These are phyloP conservation scores for Hyphopichia homilentoma DNA, from an alignment of 805 yeast genomes.

Conservation along the genomic window DNA sequence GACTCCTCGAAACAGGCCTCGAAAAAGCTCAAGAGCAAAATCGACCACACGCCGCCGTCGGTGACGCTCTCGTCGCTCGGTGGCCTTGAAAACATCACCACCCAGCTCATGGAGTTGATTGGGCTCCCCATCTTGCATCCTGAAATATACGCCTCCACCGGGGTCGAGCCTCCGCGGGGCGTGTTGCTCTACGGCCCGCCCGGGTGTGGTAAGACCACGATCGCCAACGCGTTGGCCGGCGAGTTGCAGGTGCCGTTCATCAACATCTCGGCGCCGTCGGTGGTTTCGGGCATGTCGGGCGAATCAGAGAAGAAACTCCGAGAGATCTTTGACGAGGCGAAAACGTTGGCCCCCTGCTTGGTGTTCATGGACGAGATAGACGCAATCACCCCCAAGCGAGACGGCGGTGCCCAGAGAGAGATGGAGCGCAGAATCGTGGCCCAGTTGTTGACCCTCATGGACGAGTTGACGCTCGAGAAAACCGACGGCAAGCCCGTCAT, in stretches of 20 bases:
- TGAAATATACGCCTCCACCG: constrained; percentile 81
- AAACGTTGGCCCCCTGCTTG: constrained; percentile 82
- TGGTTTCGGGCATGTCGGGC: constrained; percentile 99
- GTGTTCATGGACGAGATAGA: constrained; percentile 95
- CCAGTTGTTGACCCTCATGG: constrained; percentile 91
- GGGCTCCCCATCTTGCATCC: constrained; percentile 93
- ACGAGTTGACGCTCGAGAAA: constrained; percentile 81
- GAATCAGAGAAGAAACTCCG: constrained; percentile 93
- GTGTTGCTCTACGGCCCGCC: constrained; percentile 96
- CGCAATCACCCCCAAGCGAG: constrained; percentile 97
- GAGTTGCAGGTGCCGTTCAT: constrained; percentile 92
- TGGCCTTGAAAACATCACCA: constrained; percentile 81
- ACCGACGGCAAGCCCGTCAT: constrained; percentile 92
- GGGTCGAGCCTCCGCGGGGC: constrained; percentile 95
- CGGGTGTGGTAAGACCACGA: constrained; percentile 96
- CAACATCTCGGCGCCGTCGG: constrained; percentile 88
- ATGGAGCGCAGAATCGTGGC: constrained; percentile 98
- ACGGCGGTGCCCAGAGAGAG: constrained; percentile 91
- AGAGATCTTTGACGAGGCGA: constrained; percentile 92
- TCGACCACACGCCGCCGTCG: constrained; percentile 68
- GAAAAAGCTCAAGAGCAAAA: constrained; percentile 34
- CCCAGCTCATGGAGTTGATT: constrained; percentile 83
- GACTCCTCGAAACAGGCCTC: constrained; percentile 31
- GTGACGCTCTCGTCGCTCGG: constrained; percentile 73
- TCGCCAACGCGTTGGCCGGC: constrained; percentile 95